Percentiles rank a stretch among this genome's conserved stretches.
Evolutionary conservation across 2,329 filamentous ascomycete species (phyloP).

Genomic region (Orbilia ellipsospora): DNA sequence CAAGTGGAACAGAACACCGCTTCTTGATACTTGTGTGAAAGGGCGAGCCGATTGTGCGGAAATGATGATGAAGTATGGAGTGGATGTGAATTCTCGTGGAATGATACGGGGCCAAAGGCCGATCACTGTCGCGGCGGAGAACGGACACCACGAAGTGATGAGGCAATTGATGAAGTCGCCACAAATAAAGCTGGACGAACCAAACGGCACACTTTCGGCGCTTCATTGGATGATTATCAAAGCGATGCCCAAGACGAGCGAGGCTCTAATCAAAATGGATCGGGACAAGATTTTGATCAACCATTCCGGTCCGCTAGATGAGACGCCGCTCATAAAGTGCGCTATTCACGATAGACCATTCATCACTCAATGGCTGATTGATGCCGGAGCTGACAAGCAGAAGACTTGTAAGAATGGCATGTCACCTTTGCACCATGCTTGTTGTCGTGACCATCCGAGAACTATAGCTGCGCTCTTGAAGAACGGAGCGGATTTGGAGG

Average conservation of each 20-base stretch:
- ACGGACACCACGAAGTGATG: slow-evolving; percentile 24
- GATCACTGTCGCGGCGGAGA: slow-evolving; percentile 26
- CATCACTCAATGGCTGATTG: slow-evolving; percentile 39
- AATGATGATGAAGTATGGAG: slow-evolving; percentile 29
- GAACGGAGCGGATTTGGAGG: slow-evolving; percentile 31
- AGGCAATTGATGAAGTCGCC: slow-evolving; percentile 37
- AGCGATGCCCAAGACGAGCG: slow-evolving; percentile 27
- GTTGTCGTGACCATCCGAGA: slow-evolving; percentile 16
- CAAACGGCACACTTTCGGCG: neutral
- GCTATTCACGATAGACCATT: slow-evolving; percentile 34
- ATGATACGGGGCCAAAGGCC: slow-evolving; percentile 13
- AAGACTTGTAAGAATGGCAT: slow-evolving; percentile 28
- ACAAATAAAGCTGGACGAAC: slow-evolving; percentile 38
- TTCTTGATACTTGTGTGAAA: slow-evolving; percentile 18
- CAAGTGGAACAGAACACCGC: slow-evolving; percentile 14
- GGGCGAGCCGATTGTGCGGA: slow-evolving; percentile 24
- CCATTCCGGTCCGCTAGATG: slow-evolving; percentile 13
- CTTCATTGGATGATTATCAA: slow-evolving; percentile 24
- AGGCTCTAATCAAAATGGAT: slow-evolving; percentile 29
- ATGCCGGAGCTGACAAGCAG: slow-evolving; percentile 39
- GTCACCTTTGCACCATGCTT: slow-evolving; percentile 38
- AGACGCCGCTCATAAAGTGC: slow-evolving; percentile 31
- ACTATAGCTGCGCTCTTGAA: slow-evolving; percentile 26
- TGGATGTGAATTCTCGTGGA: slow-evolving; percentile 33
- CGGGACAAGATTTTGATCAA: slow-evolving; percentile 29